Percentiles rank a stretch among this genome's conserved stretches.
Evolutionary conservation across 352 stramenopile genomes (phyloP).

Genomic region (Pythium chondricola): DNA sequence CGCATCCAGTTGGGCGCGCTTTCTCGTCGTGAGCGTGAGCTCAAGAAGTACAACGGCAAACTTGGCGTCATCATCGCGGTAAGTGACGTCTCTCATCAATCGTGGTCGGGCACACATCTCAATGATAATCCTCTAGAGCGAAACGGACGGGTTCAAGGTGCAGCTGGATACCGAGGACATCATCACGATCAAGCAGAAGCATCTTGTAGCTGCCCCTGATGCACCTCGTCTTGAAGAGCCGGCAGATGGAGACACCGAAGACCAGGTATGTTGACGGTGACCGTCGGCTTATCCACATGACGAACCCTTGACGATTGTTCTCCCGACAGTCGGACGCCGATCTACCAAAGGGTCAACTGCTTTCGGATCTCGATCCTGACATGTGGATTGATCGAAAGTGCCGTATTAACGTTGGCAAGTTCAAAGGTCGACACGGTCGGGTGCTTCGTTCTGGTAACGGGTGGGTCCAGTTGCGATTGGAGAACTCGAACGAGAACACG

Average conservation of each 20-base stretch:
- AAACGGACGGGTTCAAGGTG: conserved; percentile 33
- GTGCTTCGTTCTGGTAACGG: conserved; percentile 82
- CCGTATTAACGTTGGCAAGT: conserved; percentile 86
- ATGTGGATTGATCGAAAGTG: conserved; percentile 87
- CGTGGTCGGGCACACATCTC: not conserved
- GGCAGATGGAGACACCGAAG: conserved; percentile 16
- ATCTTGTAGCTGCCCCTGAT: conserved; percentile 33
- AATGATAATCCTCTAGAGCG: conserved; percentile 6
- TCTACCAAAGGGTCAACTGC: conserved; percentile 45
- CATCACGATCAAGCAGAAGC: conserved; percentile 47
- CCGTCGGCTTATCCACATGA: no score
- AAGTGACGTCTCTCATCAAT: not conserved
- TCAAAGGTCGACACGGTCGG: conserved; percentile 65
- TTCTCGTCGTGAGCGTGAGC: conserved; percentile 42
- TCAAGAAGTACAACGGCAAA: conserved; percentile 71
- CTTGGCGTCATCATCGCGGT: conserved; percentile 58
- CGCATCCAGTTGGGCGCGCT: conserved; percentile 41
- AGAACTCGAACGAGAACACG: conserved; percentile 82
- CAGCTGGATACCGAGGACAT: conserved; percentile 51
- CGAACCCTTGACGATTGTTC: no score
- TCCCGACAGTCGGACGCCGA: conserved; percentile 19
- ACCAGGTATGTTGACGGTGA: conserved; percentile 17
- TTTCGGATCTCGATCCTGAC: conserved; percentile 77
- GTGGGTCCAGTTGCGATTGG: conserved; percentile 81
- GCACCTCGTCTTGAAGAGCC: conserved; percentile 29